Base-by-base conservation (phyloP, 306 rosid species). In the Trichosanthes truncata region DNA sequence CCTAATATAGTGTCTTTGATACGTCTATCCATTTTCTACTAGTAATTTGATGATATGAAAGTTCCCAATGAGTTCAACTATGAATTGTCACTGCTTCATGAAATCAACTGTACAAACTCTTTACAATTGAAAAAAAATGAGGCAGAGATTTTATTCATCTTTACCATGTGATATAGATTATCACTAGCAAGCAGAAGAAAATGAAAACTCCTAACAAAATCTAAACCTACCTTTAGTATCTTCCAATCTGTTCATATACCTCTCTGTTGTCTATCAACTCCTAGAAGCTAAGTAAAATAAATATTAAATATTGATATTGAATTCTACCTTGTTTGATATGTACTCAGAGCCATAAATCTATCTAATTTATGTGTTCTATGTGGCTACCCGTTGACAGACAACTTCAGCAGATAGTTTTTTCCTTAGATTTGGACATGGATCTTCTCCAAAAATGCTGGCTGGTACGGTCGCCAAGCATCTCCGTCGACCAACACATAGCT, bases 321-420 rank as follows among this genome's bases (percentile, higher is more conserved):
- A 69, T 13, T 43, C 55, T 43, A 15, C n/a, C 59, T 48, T 48
- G 40, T 25, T 71, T 25, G 57, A 26, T 46, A 43, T 73, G 78
- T 48, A 73, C 78, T 48, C 15, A 46, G 20, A 48, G 41, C 41
- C 53, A 46, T 48, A 13, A 17, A 68, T 71, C 76, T 71, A 45
- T 45, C 76, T 71, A 43, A 43, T 71, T 40, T 41, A 71, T 21
- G 13, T 3, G 56, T 43, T 45, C 20, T 71, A 23, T 71, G 18
- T 80, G 41, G 69, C 73, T 61, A 15, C 11, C 5, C 87, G 83
- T 65, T 85, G 55, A 43, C 97, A 92, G 9, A 89, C 77, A 36
- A 92, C 95, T 87, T 92, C 97, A 46, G 90, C 93, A 29, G 89
- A 89, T 55, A 90, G 71, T 75, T 80, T 69, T 57, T 92, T 92